These are phyloP conservation scores for Penicillium sp. DNA, from an alignment of 2,329 filamentous ascomycete genomes.

Conservation along the genomic window DNA sequence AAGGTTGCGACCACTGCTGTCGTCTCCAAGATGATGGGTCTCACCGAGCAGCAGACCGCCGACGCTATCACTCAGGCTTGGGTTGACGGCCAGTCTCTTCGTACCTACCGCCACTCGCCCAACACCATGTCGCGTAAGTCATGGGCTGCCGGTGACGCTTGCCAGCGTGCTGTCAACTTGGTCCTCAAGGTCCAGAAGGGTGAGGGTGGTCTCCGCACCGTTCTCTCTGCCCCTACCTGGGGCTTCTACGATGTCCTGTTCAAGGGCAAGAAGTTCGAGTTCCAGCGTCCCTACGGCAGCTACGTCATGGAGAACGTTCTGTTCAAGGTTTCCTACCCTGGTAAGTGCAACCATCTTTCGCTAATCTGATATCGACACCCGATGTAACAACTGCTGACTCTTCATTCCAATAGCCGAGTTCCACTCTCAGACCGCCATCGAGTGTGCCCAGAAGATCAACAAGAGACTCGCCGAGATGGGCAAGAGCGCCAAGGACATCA, in stretches of 20 bases:
- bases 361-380: neutral
- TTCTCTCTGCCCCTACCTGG: slow-evolving; percentile 89
- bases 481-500: slow-evolving; percentile 92
- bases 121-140: slow-evolving; percentile 99
- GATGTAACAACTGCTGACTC: neutral
- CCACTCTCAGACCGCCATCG: slow-evolving; percentile 97
- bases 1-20: slow-evolving; percentile 96
- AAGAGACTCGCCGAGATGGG: slow-evolving; percentile 75
- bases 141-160: slow-evolving; percentile 97
- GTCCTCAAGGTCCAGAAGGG: slow-evolving; percentile 88
- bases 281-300: slow-evolving; percentile 92
- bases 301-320: slow-evolving; percentile 99
- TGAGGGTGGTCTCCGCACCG: slow-evolving; percentile 84
- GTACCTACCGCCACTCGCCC: slow-evolving; percentile 93
- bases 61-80: slow-evolving; percentile 96
- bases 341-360: slow-evolving; percentile 47
- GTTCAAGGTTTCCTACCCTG: slow-evolving; percentile 98
- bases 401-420: slow-evolving; percentile 65
- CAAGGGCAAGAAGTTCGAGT: slow-evolving; percentile 91
- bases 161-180: slow-evolving; percentile 89
- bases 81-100: slow-evolving; percentile 92
- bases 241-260: slow-evolving; percentile 99
- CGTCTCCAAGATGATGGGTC: slow-evolving; percentile 89
- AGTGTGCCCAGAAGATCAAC: slow-evolving; percentile 86
- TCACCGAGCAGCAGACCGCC: slow-evolving; percentile 84